phyloP scores from a whole-genome alignment of 176 grass and related monocot species.

The Calamus simplicifolius region DNA sequence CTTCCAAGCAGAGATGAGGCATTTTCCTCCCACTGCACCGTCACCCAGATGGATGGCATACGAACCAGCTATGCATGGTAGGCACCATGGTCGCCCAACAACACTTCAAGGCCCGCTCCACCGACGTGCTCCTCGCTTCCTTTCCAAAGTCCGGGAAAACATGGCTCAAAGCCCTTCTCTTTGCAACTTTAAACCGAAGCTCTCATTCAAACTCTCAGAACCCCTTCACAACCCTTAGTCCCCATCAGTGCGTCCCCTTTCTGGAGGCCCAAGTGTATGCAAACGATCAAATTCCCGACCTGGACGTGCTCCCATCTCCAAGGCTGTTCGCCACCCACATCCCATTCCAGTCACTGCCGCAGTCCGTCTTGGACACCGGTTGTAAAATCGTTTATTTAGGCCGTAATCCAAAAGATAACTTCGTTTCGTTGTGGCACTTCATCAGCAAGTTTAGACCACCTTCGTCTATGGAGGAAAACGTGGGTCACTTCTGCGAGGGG shows the following conservation, averaged over 20 bases:
- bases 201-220: background rate
- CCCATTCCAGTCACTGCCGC: background rate
- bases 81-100: too few species aligned
- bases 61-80: too few species aligned
- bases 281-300: background rate
- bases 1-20: too few species aligned
- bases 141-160: too few species aligned
- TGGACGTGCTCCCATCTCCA: background rate
- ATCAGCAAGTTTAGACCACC: background rate
- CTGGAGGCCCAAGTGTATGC: slow-evolving; percentile 10
- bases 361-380: background rate
- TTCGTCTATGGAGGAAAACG: background rate
- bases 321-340: slow-evolving; percentile 20
- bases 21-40: too few species aligned
- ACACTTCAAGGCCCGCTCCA: too few species aligned
- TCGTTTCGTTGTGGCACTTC: slow-evolving; percentile 22
- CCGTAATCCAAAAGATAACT: slow-evolving; percentile 13
- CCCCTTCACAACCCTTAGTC: background rate
- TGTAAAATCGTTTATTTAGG: slow-evolving; percentile 12
- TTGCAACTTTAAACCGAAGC: too few species aligned
- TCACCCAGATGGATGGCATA: too few species aligned
- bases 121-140: too few species aligned
- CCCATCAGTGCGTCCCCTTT: slow-evolving; percentile 10
- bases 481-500: background rate
- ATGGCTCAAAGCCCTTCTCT: too few species aligned